Percentiles rank a stretch among this genome's conserved stretches.
These are phyloP conservation scores for Lobosporangium transversale DNA, from an alignment of 192 early-diverging fungal species.

Conservation along the genomic window DNA sequence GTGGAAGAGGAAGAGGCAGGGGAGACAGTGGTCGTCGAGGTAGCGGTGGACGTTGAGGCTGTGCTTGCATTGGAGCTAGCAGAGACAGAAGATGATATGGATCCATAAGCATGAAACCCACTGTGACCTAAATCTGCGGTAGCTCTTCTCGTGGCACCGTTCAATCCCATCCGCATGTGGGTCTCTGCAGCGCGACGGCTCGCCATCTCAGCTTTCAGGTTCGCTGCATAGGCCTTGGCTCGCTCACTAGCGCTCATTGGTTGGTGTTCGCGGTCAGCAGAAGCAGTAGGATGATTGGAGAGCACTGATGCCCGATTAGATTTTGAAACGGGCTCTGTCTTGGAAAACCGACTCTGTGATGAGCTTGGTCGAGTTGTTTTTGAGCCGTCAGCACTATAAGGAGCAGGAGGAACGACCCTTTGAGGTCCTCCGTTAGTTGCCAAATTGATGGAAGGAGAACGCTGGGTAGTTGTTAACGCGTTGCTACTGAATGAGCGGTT, in stretches of 20 bases:
- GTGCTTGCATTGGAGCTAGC: conserved; percentile 20
- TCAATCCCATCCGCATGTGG: not conserved
- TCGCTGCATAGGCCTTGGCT: conserved; percentile 43
- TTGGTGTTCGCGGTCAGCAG: conserved; percentile 3
- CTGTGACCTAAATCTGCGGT: conserved; percentile 8
- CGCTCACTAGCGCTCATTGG: conserved; percentile 46
- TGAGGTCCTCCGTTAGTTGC: conserved; percentile 41
- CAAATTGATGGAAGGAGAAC: conserved; percentile 35
- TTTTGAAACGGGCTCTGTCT: conserved; percentile 29
- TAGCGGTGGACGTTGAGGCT: conserved; percentile 20
- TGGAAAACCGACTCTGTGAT: conserved; percentile 11
- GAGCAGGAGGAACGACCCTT: conserved; percentile 18
- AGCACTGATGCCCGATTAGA: conserved; percentile 17
- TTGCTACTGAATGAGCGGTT: conserved; percentile 22
- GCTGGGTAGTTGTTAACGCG: conserved; percentile 19
- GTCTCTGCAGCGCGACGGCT: conserved; percentile 24
- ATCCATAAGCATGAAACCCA: conserved; percentile 22
- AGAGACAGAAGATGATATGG: conserved; percentile 7
- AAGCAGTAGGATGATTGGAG: conserved; percentile 4
- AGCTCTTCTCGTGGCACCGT: conserved; percentile 17
- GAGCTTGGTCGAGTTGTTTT: conserved; percentile 22
- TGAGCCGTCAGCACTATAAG: conserved; percentile 7
- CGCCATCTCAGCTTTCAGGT: conserved; percentile 39
- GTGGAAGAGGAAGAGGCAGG: conserved; percentile 35
- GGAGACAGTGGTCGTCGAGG: conserved; percentile 31